Conservation (phyloP, 2,329 filamentous ascomycete genomes). For the Epichloe brachyelytri region DNA sequence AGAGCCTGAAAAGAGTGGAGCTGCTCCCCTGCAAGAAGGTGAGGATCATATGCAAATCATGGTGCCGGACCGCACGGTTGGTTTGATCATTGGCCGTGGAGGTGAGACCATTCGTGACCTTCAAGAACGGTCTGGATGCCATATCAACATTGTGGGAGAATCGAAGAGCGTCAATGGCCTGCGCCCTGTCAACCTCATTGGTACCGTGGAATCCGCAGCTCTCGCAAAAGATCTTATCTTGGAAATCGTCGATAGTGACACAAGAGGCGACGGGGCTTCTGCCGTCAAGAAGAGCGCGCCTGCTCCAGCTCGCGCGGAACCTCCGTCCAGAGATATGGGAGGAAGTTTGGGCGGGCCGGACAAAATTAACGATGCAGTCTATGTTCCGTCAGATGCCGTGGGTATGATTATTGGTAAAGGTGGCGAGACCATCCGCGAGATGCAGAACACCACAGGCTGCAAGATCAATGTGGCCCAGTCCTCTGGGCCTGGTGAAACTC, state of each 20-base stretch:
- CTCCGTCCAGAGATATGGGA: slow-evolving; percentile 20
- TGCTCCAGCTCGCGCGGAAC: slow-evolving; percentile 17
- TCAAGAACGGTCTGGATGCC: slow-evolving; percentile 84
- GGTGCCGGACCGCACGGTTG: slow-evolving; percentile 87
- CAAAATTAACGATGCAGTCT: slow-evolving; percentile 72
- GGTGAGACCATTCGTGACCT: slow-evolving; percentile 88
- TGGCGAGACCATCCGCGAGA: slow-evolving; percentile 86
- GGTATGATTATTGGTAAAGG: slow-evolving; percentile 96
- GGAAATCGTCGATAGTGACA: slow-evolving; percentile 90
- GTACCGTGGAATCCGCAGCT: slow-evolving; percentile 58
- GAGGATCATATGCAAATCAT: slow-evolving; percentile 87
- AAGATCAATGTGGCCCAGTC: slow-evolving; percentile 90
- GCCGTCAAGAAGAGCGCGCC: slow-evolving; percentile 17
- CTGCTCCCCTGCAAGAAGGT: slow-evolving; percentile 51
- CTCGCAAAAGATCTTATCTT: slow-evolving; percentile 79
- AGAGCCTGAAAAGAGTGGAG: slow-evolving; percentile 25
- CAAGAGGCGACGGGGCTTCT: slow-evolving; percentile 38
- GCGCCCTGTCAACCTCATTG: slow-evolving; percentile 82
- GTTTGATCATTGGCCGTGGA: slow-evolving; percentile 84
- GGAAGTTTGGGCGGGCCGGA: slow-evolving; percentile 29
- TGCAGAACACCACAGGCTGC: slow-evolving; percentile 78
- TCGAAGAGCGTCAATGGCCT: slow-evolving; percentile 86
- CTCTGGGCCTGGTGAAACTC: slow-evolving; percentile 60
- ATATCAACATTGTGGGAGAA: slow-evolving; percentile 90
- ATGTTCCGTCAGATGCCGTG: slow-evolving; percentile 79